phyloP scores from a whole-genome alignment of 495 filamentous ascomycete species.

The Daldinia decipiens region DNA sequence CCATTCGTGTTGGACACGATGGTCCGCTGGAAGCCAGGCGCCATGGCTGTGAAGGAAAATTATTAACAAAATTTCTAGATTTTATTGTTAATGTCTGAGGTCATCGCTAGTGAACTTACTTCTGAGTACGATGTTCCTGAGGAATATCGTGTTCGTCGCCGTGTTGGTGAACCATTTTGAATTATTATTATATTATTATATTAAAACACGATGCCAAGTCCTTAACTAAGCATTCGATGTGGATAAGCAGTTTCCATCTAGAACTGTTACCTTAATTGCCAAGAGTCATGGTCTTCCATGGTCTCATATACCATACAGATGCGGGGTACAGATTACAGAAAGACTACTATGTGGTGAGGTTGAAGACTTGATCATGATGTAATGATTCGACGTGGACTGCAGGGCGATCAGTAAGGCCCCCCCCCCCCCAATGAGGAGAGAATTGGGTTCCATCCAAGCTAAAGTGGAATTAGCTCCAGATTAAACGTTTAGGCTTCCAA shows the following conservation, averaged over 20 bases:
- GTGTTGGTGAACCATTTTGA: conserved; percentile 57
- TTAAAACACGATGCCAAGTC: conserved; percentile 12
- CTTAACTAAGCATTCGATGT: conserved; percentile 16
- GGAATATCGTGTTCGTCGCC: conserved; percentile 59
- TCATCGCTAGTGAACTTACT: conserved; percentile 41
- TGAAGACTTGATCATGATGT: conserved; percentile 39
- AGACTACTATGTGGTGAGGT: conserved; percentile 17
- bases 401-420: conserved; percentile 36
- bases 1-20: conserved; percentile 63
- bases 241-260: conserved; percentile 7
- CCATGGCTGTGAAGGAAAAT: conserved; percentile 52
- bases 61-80: conserved; percentile 4
- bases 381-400: conserved; percentile 32
- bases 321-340: conserved; percentile 20
- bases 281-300: conserved; percentile 20
- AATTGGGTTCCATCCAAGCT: conserved; percentile 27
- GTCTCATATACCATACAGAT: conserved; percentile 30
- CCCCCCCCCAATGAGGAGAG: conserved; percentile 5
- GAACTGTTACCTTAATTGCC: conserved; percentile 39
- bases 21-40: conserved; percentile 64
- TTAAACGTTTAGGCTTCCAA: conserved; percentile 25
- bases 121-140: conserved; percentile 50
- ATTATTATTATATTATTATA: conserved; percentile 17
- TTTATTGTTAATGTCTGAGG: neutral
- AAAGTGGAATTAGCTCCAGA: conserved; percentile 4